These are phyloP conservation scores for Lignosus rhinocerotis DNA, from an alignment of 1,284 basidiomycete species.

Conservation along the genomic window DNA sequence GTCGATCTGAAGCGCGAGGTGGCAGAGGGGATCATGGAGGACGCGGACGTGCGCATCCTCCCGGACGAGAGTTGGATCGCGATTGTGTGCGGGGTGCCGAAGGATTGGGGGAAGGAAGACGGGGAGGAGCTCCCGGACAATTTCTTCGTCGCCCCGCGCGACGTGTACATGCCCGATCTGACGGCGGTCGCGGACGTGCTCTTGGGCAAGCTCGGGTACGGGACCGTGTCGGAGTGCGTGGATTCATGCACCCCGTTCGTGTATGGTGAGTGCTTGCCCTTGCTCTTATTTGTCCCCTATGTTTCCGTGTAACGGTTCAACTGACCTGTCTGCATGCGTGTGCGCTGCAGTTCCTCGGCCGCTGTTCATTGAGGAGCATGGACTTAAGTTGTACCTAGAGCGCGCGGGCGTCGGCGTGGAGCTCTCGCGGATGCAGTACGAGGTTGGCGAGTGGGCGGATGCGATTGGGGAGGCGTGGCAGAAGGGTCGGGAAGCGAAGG, in stretches of 20 bases:
- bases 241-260: slow-evolving; percentile 74
- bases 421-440: slow-evolving; percentile 61
- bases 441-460: slow-evolving; percentile 67
- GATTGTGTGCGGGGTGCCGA: slow-evolving; percentile 72
- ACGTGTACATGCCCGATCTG: slow-evolving; percentile 80
- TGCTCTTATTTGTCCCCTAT: neutral
- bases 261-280: slow-evolving; percentile 46
- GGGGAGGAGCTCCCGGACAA: slow-evolving; percentile 56
- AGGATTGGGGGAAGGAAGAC: slow-evolving; percentile 51
- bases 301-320: neutral
- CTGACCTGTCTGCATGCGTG: neutral
- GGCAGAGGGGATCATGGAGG: slow-evolving; percentile 24
- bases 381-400: slow-evolving; percentile 62
- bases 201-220: slow-evolving; percentile 76
- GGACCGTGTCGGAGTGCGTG: slow-evolving; percentile 71
- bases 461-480: slow-evolving; percentile 57
- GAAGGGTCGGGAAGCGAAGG: slow-evolving; percentile 48
- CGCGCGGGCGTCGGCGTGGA: slow-evolving; percentile 65
- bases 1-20: neutral
- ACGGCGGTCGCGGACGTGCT: slow-evolving; percentile 75
- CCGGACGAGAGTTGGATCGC: slow-evolving; percentile 76
- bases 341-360: slow-evolving; percentile 61
- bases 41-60: slow-evolving; percentile 43
- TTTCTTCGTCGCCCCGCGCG: slow-evolving; percentile 74
- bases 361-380: slow-evolving; percentile 78